Conservation (phyloP, 352 stramenopile genomes). For the Phytophthora meadii region DNA sequence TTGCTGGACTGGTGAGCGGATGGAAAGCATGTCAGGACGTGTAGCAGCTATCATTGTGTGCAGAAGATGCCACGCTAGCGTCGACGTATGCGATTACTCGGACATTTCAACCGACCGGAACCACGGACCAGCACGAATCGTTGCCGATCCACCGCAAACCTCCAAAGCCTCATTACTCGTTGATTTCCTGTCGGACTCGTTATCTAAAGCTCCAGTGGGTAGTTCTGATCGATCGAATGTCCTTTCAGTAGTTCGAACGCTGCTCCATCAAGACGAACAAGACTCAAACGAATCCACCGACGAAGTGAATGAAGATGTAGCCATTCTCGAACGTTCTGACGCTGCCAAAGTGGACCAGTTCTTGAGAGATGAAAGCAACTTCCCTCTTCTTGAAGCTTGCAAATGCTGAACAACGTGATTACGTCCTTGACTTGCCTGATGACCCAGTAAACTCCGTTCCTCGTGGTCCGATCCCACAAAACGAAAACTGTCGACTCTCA, state of each 20-base stretch:
- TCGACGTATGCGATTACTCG: slow-evolving; percentile 36
- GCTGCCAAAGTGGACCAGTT: slow-evolving; percentile 18
- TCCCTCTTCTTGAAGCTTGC: slow-evolving; percentile 28
- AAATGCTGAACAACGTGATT: slow-evolving; percentile 39
- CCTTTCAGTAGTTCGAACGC: slow-evolving; percentile 16
- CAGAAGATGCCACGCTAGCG: slow-evolving; percentile 25
- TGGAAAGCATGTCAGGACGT: slow-evolving; percentile 30
- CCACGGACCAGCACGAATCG: slow-evolving; percentile 19
- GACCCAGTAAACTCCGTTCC: slow-evolving; percentile 10
- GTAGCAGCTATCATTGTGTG: slow-evolving; percentile 30
- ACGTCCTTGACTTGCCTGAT: slow-evolving; percentile 37
- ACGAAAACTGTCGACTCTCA: slow-evolving; percentile 30
- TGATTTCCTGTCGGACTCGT: slow-evolving; percentile 21
- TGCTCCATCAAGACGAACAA: slow-evolving; percentile 15
- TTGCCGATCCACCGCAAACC: slow-evolving; percentile 14
- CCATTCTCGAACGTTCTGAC: neutral
- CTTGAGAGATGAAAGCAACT: slow-evolving; percentile 13
- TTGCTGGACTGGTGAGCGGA: slow-evolving; percentile 28
- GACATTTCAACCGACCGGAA: slow-evolving; percentile 36
- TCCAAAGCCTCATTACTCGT: slow-evolving; percentile 14
- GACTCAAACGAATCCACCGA: slow-evolving; percentile 2
- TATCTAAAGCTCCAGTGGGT: slow-evolving; percentile 13
- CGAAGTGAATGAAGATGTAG: neutral
- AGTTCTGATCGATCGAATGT: slow-evolving; percentile 38
- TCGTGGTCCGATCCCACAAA: slow-evolving; percentile 26